Evolutionary conservation across 805 yeast species (phyloP).

Genomic region (Saccharomycopsis microspora): DNA sequence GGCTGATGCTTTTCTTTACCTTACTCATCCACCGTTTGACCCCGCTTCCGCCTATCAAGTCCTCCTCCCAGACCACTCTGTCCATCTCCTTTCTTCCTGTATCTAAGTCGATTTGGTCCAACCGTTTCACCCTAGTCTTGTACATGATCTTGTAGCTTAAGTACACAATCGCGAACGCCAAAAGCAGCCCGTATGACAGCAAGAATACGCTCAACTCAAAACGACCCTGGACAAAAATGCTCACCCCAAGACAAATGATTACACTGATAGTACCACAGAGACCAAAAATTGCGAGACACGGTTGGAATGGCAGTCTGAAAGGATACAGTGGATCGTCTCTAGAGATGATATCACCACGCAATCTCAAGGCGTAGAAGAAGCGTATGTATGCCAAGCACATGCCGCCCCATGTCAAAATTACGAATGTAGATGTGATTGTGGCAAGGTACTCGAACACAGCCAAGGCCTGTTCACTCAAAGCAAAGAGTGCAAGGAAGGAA

Average conservation of each 20-base stretch:
- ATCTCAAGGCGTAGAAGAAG: conserved; percentile 49
- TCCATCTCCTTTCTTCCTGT: conserved; percentile 79
- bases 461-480: conserved; percentile 47
- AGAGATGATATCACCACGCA: conserved; percentile 52
- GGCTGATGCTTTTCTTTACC: too few relatives aligned
- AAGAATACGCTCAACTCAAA: conserved; percentile 55
- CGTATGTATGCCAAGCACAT: conserved; percentile 55
- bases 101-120: conserved; percentile 72
- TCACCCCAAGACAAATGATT: conserved; percentile 48
- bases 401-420: conserved; percentile 70
- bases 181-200: conserved; percentile 50
- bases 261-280: conserved; percentile 40
- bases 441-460: conserved; percentile 56
- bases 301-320: conserved; percentile 59
- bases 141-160: conserved; percentile 43
- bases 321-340: conserved; percentile 57
- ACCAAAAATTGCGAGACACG: conserved; percentile 54
- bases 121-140: conserved; percentile 51
- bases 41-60: background rate
- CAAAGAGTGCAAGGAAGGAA: conserved; percentile 48
- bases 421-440: conserved; percentile 61
- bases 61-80: conserved; percentile 57
- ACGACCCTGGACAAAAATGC: conserved; percentile 40
- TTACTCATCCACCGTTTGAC: too few relatives aligned
- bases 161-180: conserved; percentile 40